These are phyloP conservation scores for Fonsecaea pugnacius DNA, from an alignment of 2,329 filamentous ascomycete species.

Conservation along the genomic window DNA sequence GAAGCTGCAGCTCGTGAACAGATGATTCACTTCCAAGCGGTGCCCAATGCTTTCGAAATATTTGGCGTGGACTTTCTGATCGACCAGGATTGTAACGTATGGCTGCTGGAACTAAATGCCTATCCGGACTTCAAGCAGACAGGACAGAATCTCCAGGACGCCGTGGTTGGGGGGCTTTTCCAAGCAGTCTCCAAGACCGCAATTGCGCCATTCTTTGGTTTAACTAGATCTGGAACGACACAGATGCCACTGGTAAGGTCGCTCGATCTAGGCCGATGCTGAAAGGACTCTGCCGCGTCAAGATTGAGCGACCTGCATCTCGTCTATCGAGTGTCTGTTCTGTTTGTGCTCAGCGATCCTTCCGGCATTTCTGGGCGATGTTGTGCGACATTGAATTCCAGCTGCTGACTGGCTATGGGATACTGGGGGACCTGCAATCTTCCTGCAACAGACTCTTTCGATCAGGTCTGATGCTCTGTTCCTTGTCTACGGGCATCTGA, in stretches of 20 bases:
- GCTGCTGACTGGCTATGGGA: background rate
- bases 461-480: background rate
- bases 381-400: conserved; percentile 1
- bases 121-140: conserved; percentile 97
- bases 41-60: conserved; percentile 87
- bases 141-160: conserved; percentile 69
- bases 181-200: conserved; percentile 69
- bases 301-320: conserved; percentile 5
- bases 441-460: conserved; percentile 4
- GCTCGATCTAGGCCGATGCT: conserved; percentile 51
- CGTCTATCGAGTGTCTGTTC: background rate
- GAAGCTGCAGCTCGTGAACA: conserved; percentile 83
- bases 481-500: background rate
- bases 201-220: conserved; percentile 70
- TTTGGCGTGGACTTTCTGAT: conserved; percentile 92
- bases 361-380: background rate
- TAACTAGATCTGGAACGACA: conserved; percentile 24
- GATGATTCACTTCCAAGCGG: conserved; percentile 87
- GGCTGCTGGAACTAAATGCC: conserved; percentile 89
- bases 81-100: conserved; percentile 66
- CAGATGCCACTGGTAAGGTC: conserved; percentile 47
- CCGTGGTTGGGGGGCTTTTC: conserved; percentile 76
- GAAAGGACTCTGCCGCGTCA: conserved; percentile 23
- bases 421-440: background rate
- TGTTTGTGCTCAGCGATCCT: background rate